phyloP scores from a whole-genome alignment of 129 eudicot genomes.

The Artemisia annua region DNA sequence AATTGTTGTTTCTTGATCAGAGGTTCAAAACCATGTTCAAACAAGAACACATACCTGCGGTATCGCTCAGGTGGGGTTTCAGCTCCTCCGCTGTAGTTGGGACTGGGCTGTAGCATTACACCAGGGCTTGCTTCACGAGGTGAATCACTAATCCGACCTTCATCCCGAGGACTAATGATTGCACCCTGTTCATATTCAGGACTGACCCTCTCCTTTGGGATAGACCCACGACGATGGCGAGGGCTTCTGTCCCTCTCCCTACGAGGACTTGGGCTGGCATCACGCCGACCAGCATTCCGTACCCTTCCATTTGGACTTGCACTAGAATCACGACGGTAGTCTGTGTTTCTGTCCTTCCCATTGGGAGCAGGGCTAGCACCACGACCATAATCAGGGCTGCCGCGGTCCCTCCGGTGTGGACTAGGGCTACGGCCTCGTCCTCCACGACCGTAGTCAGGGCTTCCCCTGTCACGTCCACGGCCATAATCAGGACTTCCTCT shows the following conservation, averaged over 20 bases:
- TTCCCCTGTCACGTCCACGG: slow-evolving; percentile 61
- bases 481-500: slow-evolving; percentile 97
- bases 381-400: slow-evolving; percentile 67
- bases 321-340: too few species aligned
- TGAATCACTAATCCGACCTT: slow-evolving; percentile 42
- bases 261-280: slow-evolving; percentile 59
- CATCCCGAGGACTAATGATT: slow-evolving; percentile 49
- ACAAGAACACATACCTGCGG: slow-evolving; percentile 41
- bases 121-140: slow-evolving; percentile 44
- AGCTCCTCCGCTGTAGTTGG: slow-evolving; percentile 45
- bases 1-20: background rate
- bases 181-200: slow-evolving; percentile 48
- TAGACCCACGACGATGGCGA: slow-evolving; percentile 36
- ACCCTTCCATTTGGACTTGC: slow-evolving; percentile 33
- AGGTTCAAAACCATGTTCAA: background rate
- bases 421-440: slow-evolving; percentile 69
- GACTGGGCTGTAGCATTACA: slow-evolving; percentile 36
- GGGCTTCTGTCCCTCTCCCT: slow-evolving; percentile 51
- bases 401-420: slow-evolving; percentile 61
- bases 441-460: slow-evolving; percentile 87
- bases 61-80: slow-evolving; percentile 56
- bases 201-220: slow-evolving; percentile 44
- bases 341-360: slow-evolving; percentile 38
- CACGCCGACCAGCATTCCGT: slow-evolving; percentile 41
- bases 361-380: slow-evolving; percentile 47